Conservation (phyloP, 2,329 filamentous ascomycete species). For the Cyphellophora europaea region DNA sequence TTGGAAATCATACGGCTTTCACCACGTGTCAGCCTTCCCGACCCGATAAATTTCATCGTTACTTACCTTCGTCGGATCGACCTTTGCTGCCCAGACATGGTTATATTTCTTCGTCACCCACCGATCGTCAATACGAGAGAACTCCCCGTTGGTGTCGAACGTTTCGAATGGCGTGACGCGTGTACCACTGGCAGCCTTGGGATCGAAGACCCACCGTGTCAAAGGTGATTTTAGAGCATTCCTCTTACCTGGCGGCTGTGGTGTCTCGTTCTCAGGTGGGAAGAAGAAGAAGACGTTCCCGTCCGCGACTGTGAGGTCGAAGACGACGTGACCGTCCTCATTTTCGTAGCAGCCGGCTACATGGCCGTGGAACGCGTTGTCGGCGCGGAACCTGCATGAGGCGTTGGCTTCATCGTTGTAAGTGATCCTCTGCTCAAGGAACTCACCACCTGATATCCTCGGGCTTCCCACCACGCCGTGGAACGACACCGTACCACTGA, state of each 20-base stretch:
- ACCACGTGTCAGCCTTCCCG: too few species aligned
- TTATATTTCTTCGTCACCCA: constrained; percentile 33
- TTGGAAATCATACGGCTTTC: constrained; percentile 22
- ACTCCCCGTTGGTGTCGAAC: constrained; percentile 26
- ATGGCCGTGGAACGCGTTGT: constrained; percentile 35
- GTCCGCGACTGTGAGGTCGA: constrained; percentile 26
- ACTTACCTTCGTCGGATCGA: constrained; percentile 18
- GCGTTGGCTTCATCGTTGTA: background rate
- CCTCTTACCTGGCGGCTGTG: constrained; percentile 13
- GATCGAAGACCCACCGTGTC: constrained; percentile 24
- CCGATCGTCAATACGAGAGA: constrained; percentile 23
- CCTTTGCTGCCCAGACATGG: constrained; percentile 37
- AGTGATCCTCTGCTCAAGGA: background rate
- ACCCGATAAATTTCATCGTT: too few species aligned
- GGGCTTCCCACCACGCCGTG: constrained; percentile 38
- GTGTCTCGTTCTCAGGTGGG: constrained; percentile 10
- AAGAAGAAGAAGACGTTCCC: constrained; percentile 26
- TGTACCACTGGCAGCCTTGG: constrained; percentile 22
- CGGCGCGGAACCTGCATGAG: too few species aligned
- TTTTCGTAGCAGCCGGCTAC: constrained; percentile 41
- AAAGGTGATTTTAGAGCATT: constrained; percentile 19
- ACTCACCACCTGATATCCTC: constrained; percentile 40
- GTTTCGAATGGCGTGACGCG: constrained; percentile 27
- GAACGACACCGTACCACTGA: constrained; percentile 47
- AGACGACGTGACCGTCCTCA: constrained; percentile 34